Base-by-base conservation (phyloP, 495 filamentous ascomycete species). In the Penicillium alfredii region DNA sequence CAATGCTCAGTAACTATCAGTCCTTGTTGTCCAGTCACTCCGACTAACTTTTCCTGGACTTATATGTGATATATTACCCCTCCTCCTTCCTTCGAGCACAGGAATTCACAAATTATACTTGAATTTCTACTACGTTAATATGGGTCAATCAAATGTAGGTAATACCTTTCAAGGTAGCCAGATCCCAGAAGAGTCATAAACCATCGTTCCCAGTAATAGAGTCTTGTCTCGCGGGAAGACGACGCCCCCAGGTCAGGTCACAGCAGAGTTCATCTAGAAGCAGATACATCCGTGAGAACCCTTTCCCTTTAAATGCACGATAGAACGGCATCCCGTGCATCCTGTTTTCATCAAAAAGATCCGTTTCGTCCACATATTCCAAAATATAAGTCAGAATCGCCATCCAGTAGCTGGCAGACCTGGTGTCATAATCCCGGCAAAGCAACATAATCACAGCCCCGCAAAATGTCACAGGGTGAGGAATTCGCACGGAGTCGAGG, bases 281-380 rank as follows among this genome's bases (percentile, higher is more conserved):
- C 12, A 27, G n/a, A 37, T 37, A 54, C 46, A 49, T 51, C 4
- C 16, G 36, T n/a, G n/a, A 13, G 30, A 24, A 28, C 39, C 56
- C 49, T n/a, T 32, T 43, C 13, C 3, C 3, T 47, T 49, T 53
- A 27, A 53, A 4, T 9, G 45, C 51, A 27, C 30, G 29, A 34
- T 55, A 55, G 13, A 53, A 53, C 20, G 13, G 26, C 25, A 13
- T 48, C 4, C 56, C 38, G 19, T 30, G 29, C 11, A 60, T 22
- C 9, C 13, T 13, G 35, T 38, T 35, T 33, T 46, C 53, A 25
- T 56, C 11, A 7, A 60, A 38, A 22, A 54, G 27, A 17, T 45
- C 46, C 30, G 38, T 52, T 33, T 30, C 53, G 37, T 56, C 53
- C 30, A 60, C 47, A 17, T 37, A 52, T 29, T 54, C 49, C 17